A percentile compares a stretch with the other conserved stretches of the same genome.
These are phyloP conservation scores for Byssochlamys sp. DNA, from an alignment of 2,329 filamentous ascomycete genomes.

Conservation along the genomic window DNA sequence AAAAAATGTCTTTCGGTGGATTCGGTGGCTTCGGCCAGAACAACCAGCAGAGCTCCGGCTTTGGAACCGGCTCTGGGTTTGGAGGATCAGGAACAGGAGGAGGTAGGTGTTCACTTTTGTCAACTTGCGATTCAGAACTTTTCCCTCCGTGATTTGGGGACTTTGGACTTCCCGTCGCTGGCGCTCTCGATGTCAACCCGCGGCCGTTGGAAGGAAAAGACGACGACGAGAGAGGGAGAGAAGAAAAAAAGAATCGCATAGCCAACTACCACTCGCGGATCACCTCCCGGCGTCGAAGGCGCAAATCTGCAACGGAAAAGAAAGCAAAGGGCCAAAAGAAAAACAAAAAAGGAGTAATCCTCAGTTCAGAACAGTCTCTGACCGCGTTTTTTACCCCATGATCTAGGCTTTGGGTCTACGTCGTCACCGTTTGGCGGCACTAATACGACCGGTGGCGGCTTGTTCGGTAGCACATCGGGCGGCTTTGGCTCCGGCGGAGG, in stretches of 20 bases:
- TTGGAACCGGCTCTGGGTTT: constrained; percentile 29
- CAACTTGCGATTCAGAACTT: constrained; percentile 4
- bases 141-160: constrained; percentile 6
- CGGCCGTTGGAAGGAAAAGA: constrained; percentile 14
- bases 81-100: constrained; percentile 23
- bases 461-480: constrained; percentile 28
- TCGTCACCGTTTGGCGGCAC: constrained; percentile 28
- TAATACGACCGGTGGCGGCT: constrained; percentile 22
- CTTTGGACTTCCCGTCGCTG: constrained; percentile 6
- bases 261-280: constrained; percentile 10
- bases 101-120: constrained; percentile 24
- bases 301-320: constrained; percentile 20
- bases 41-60: constrained; percentile 39
- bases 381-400: constrained; percentile 26
- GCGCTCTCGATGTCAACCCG: constrained; percentile 23
- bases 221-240: constrained; percentile 7
- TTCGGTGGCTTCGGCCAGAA: constrained; percentile 53
- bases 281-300: constrained; percentile 14
- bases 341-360: constrained; percentile 6
- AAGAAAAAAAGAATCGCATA: not conserved
- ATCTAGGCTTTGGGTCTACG: constrained; percentile 34
- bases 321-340: not conserved
- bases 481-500: constrained; percentile 35
- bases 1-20: constrained; percentile 36
- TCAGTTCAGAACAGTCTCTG: constrained; percentile 29